Conservation (phyloP, 176 grass and related monocot genomes). For the Alopecurus myosuroides region DNA sequence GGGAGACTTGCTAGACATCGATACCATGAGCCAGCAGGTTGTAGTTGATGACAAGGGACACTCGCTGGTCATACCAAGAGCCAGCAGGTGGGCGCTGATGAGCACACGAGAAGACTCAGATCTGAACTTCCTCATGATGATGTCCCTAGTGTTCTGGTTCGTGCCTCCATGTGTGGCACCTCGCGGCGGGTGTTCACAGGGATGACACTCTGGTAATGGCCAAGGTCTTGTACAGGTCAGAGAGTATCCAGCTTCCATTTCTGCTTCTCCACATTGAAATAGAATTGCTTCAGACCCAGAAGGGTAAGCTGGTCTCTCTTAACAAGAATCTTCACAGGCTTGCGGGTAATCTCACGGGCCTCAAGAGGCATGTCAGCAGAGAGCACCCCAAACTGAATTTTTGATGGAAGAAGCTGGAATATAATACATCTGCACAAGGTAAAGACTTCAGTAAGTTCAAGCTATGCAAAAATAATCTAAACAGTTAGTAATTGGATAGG, state of each 20-base stretch:
- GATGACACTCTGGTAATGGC: constrained; percentile 79
- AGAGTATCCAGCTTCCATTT: constrained; percentile 70
- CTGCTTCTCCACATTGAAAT: constrained; percentile 63
- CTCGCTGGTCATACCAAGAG: constrained; percentile 73
- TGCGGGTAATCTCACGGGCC: constrained; percentile 56
- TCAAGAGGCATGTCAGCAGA: constrained; percentile 72
- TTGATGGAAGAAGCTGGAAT: constrained; percentile 63
- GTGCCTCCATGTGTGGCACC: constrained; percentile 61
- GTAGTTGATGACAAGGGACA: constrained; percentile 61
- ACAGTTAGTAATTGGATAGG: neutral
- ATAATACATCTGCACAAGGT: constrained; percentile 58
- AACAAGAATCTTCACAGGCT: constrained; percentile 62
- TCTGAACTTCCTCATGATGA: constrained; percentile 76
- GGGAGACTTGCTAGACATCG: constrained; percentile 64
- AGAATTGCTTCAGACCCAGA: constrained; percentile 66
- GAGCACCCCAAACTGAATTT: constrained; percentile 66
- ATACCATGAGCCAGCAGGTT: constrained; percentile 69
- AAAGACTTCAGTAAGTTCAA: neutral
- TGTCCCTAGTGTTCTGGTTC: constrained; percentile 80
- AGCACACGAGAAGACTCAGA: constrained; percentile 62
- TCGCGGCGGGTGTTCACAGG: constrained; percentile 68
- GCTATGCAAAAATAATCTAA: neutral
- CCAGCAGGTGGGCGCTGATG: constrained; percentile 59
- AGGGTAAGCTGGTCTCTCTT: constrained; percentile 67
- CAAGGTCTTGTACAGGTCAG: constrained; percentile 49